Base-by-base conservation (phyloP, 306 rosid species). In the Trifolium dubium region DNA sequence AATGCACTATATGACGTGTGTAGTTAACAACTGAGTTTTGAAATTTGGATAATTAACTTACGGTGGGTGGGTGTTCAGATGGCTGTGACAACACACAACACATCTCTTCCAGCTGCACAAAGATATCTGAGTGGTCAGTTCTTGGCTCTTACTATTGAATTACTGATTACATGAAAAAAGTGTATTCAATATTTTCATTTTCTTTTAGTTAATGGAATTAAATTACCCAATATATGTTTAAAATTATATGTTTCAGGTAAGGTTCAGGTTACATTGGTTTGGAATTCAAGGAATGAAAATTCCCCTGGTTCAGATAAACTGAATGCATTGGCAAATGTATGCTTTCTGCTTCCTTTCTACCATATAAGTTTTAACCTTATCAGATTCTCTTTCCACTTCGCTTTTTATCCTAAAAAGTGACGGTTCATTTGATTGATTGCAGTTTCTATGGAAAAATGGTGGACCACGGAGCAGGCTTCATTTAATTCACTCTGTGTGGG, bases 401-500 rank as follows among this genome's bases (percentile, higher is more conserved):
- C 66, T 70, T 69, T 55, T 29, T 14, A 51, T 15, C 32, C 35
- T 66, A 35, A 15, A 69, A 80, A 37, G 43, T 77, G 65, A 59
- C 46, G 19, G 11, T 74, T 60, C 55, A 35, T 70, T n/a, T 74
- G 62, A 56, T 72, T 65, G 64, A 63, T 77, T 75, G 81, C 84
- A 94, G 98, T 89, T 86, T 74, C 59, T 94, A 4, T 94, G 98
- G 98, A 88, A 83, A 81, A 87, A 91, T 11, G 98, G 98, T 35
- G 98, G 98, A 39, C 89, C 86, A 15, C 79, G 81, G 77, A 87
- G 86, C 84, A 83, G 61, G 43, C 72, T 64, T 77, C 96, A 89
- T 86, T 78, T 94, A 80, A 68, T 94, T 75, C 97, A 91, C 78
- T 94, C 98, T 77, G 94, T 94, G 79, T 94, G 98, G 98, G 92